Evolutionary conservation across 1,284 basidiomycete genomes (phyloP), one percentile per base, ranked within the genome.

Genomic region (Austroboletus rostrupii): DNA sequence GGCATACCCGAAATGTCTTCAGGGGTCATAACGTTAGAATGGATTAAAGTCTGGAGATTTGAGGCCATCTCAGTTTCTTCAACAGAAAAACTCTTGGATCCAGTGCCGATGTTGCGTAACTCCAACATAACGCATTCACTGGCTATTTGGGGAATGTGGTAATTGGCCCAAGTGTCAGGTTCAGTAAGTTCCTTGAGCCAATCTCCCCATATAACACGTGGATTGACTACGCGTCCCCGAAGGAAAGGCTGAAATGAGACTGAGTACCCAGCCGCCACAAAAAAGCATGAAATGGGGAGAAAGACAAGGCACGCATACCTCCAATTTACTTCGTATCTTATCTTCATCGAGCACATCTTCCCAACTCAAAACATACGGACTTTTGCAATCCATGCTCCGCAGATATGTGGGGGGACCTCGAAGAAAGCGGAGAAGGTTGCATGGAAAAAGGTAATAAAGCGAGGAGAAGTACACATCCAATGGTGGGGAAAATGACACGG

Each of bases 381-480:
- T 79, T 45, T 76, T 68, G 40, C 78, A 68, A 6, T 66, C 61
- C 51, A 67, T 74, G 31, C 76, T 72, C 12, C 67, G 68, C 20
- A 95, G 70, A 60, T 90, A 91, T 41, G 69, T 67, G 20, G 76
- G 72, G 3, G 92, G 88, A 31, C 72, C 70, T 45, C 82, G 81
- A 53, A 93, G 66, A 66, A 94, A 94, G 52, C 76, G 76, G 50
- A 94, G 72, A 42, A 85, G 72, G 71, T 92, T 92, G 72, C 84
- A 87, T 2, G 92, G 92, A 67, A 89, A 95, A 47, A 95, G 78
- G 59, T 91, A 94, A 68, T 93, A 95, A 56, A 95, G 72, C 49
- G 81, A 76, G 8, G 87, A 86, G 70, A 92, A 94, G 61, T 78
- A 85, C 48, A 74, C 75, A 35, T 79, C 76, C 14, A 78, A 74